Evolutionary conservation across 2,329 filamentous ascomycete species (phyloP).

Genomic region (Akanthomyces lecanii): DNA sequence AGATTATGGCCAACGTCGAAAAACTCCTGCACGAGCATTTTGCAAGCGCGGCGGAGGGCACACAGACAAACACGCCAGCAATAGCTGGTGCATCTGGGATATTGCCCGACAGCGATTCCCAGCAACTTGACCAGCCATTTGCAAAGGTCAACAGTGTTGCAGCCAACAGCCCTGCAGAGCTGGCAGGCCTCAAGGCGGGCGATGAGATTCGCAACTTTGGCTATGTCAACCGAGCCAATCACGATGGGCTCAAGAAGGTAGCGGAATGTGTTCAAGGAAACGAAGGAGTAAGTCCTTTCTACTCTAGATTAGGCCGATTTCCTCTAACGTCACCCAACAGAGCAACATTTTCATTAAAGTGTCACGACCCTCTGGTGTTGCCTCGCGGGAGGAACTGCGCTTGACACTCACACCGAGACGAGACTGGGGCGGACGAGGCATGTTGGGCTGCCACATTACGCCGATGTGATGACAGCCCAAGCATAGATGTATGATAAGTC

Average conservation of each 20-base stretch:
- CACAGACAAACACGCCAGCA: conserved; percentile 29
- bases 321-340: conserved; percentile 38
- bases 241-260: conserved; percentile 80
- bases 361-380: conserved; percentile 43
- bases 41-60: conserved; percentile 59
- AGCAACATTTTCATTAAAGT: conserved; percentile 66
- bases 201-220: conserved; percentile 85
- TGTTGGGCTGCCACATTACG: conserved; percentile 86
- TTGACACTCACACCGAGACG: conserved; percentile 70
- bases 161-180: conserved; percentile 71
- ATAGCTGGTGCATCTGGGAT: conserved; percentile 23
- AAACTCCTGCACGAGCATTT: conserved; percentile 86
- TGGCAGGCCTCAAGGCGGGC: conserved; percentile 73
- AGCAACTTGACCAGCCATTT: conserved; percentile 48
- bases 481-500: background rate
- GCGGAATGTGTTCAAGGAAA: conserved; percentile 87
- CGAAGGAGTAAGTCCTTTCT: conserved; percentile 66
- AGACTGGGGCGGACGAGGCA: conserved; percentile 85
- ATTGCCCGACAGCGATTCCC: conserved; percentile 29
- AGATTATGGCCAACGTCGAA: conserved; percentile 78
- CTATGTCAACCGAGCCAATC: conserved; percentile 75
- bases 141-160: conserved; percentile 86
- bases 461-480: conserved; percentile 54
- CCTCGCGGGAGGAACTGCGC: conserved; percentile 53
- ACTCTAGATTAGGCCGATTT: background rate